Evolutionary conservation across 2,329 filamentous ascomycete species (phyloP).

Genomic region (Paradendryphiella salina): DNA sequence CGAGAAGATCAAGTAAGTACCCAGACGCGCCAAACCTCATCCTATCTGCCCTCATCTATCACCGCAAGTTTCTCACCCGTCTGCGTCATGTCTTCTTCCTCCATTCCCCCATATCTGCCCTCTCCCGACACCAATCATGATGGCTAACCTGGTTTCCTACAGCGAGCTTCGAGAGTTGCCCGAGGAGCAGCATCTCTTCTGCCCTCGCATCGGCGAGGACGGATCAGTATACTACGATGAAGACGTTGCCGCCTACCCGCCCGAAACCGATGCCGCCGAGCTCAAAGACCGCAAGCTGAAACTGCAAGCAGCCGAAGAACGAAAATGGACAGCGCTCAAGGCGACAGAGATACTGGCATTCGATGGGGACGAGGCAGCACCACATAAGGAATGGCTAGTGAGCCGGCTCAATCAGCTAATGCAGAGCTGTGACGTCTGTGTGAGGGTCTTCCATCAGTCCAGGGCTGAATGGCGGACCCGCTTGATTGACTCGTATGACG

Average conservation of each 20-base stretch:
- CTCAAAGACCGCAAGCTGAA: conserved; percentile 36
- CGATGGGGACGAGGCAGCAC: conserved; percentile 52
- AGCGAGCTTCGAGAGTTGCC: conserved; percentile 47
- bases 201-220: conserved; percentile 49
- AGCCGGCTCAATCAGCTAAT: conserved; percentile 49
- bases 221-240: conserved; percentile 50
- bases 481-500: conserved; percentile 50
- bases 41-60: not conserved
- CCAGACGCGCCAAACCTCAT: not conserved
- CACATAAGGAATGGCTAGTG: conserved; percentile 49
- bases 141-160: conserved; percentile 26
- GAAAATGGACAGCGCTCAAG: conserved; percentile 49
- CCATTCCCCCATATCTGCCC: not conserved
- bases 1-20: conserved; percentile 42
- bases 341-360: conserved; percentile 53
- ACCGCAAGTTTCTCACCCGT: not conserved
- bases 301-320: conserved; percentile 46
- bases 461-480: conserved; percentile 47
- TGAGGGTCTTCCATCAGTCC: conserved; percentile 54
- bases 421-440: conserved; percentile 54
- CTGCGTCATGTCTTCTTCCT: not conserved
- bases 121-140: conserved; percentile 15
- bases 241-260: conserved; percentile 43
- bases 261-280: conserved; percentile 35
- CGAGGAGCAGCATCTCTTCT: conserved; percentile 53